Evolutionary conservation across 2,329 filamentous ascomycete genomes (phyloP), one percentile per base, ranked within the genome.

Genomic region (Colletotrichum sp.): DNA sequence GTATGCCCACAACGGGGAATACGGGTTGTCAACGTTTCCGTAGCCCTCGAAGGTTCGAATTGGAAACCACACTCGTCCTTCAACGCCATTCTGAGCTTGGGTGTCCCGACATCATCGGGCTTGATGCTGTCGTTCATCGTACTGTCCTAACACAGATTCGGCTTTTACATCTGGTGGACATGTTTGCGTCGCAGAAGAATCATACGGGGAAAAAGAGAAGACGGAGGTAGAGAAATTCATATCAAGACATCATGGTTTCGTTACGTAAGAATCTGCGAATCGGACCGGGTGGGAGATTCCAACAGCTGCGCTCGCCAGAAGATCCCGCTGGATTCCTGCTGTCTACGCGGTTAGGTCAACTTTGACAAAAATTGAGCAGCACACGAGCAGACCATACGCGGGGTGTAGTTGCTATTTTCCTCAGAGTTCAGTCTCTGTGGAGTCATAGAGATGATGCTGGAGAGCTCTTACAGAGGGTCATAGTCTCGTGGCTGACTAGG

Each of bases 311-410:
- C 44, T 52, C 11, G 44, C 11, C n/a, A 2, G 6, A 11, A 49
- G n/a, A 2, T 1, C 44, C 44, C 22, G 11, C 44, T 52, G n/a
- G n/a, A 8, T 25, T 22, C n/a, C n/a, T 4, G 3, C 12, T 6
- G n/a, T 52, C n/a, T 1, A 52, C n/a, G 22, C n/a, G 12, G 4
- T 11, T 22, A n/a, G 3, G n/a, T 49, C n/a, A 2, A 49, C 4
- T 52, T 13, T 25, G 11, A 13, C n/a, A 12, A 22, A 22, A 52
- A 0, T 22, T n/a, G 0, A 13, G n/a, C 11, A 52, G n/a, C 44
- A 8, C 0, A 25, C 12, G 0, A 22, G n/a, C 0, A 52, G 44
- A 52, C 44, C 0, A 8, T 52, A 0, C 3, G n/a, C 11, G 3
- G 44, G 12, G 0, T 13, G n/a, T 3, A 13, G 6, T 25, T 12